Conservation (phyloP, 768 basidiomycete genomes). For the Tricholoma sp. region DNA sequence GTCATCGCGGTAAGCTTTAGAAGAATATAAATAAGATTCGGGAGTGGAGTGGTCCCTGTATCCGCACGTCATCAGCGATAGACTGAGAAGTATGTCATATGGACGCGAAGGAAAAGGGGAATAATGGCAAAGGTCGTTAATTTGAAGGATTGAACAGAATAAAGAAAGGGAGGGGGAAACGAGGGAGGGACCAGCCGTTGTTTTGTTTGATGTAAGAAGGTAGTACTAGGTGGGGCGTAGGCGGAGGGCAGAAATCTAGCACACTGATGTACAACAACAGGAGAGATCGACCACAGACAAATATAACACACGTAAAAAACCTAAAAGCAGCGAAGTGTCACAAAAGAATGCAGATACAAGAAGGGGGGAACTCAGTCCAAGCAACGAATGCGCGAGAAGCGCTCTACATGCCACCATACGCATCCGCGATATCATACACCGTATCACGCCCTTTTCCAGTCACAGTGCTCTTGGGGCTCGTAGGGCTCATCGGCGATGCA, state of each 20-base stretch:
- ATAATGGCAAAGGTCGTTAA: neutral
- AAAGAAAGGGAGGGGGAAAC: neutral
- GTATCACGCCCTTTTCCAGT: conserved; percentile 21
- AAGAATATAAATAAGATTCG: neutral
- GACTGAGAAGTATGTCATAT: neutral
- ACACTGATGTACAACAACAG: neutral
- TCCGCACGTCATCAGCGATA: neutral
- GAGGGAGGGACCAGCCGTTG: neutral
- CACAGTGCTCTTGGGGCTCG: neutral
- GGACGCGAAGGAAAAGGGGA: neutral
- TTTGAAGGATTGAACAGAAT: neutral
- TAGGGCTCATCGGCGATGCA: neutral
- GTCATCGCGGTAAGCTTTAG: neutral
- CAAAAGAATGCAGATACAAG: too few relatives aligned
- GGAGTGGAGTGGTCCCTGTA: neutral
- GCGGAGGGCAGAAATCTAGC: too few relatives aligned
- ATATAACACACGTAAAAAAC: neutral
- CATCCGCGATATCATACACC: conserved; percentile 34
- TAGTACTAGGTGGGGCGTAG: too few relatives aligned
- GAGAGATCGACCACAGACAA: neutral
- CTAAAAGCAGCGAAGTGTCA: neutral
- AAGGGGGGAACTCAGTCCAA: too few relatives aligned
- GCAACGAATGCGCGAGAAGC: too few relatives aligned
- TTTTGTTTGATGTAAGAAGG: neutral
- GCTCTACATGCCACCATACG: conserved; percentile 20